A percentile compares a stretch with the other conserved stretches of the same genome.
Evolutionary conservation across 768 basidiomycete species (phyloP).

Genomic region (Leccinellum rugosiceps): DNA sequence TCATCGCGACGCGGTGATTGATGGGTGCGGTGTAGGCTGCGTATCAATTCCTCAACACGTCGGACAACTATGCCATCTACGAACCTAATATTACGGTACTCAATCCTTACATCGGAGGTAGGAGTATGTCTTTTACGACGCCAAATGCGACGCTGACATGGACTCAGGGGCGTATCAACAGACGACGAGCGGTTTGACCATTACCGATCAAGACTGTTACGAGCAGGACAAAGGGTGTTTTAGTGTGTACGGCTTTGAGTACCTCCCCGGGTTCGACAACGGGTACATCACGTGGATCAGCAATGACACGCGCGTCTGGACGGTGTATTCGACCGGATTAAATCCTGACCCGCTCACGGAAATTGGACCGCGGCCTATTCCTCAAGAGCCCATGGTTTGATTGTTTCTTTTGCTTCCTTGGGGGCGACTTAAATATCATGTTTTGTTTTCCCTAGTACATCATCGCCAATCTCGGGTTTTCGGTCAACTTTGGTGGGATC

Average conservation of each 20-base stretch:
- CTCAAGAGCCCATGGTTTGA: constrained; percentile 66
- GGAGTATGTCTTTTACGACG: constrained; percentile 2
- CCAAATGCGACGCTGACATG: constrained; percentile 3
- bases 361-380: constrained; percentile 55
- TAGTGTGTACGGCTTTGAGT: constrained; percentile 55
- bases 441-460: constrained; percentile 46
- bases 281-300: constrained; percentile 72
- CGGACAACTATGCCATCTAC: constrained; percentile 34
- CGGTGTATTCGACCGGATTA: constrained; percentile 46
- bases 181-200: constrained; percentile 35
- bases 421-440: background rate
- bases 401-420: background rate
- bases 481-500: constrained; percentile 62
- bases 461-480: constrained; percentile 70
- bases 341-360: constrained; percentile 49
- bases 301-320: constrained; percentile 54
- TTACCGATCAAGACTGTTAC: constrained; percentile 46
- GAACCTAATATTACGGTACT: constrained; percentile 35
- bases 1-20: background rate
- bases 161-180: constrained; percentile 36
- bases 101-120: constrained; percentile 45
- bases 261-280: constrained; percentile 46
- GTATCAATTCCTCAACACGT: constrained; percentile 41
- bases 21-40: constrained; percentile 33
- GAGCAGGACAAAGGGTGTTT: constrained; percentile 38